Conservation (phyloP, 192 early-diverging fungal species). For the Coemansia sp. region DNA sequence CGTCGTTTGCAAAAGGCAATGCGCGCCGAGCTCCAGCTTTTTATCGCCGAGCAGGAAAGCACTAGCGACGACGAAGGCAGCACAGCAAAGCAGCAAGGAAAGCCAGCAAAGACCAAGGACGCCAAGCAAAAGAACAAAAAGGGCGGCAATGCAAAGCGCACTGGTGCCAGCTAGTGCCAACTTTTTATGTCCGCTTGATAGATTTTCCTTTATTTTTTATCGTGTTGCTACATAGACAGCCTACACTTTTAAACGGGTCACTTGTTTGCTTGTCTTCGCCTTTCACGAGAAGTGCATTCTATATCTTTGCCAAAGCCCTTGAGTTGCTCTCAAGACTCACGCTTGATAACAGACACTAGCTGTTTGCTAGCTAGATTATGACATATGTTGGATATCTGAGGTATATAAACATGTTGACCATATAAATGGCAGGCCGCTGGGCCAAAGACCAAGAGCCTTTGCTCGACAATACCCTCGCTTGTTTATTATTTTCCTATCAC, state of each 20-base stretch:
- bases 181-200: not conserved
- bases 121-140: not conserved
- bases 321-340: not conserved
- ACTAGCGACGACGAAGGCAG: not conserved
- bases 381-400: no score
- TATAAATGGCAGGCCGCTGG: not conserved
- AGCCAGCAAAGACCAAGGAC: constrained; percentile 3
- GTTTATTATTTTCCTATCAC: not conserved
- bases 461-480: not conserved
- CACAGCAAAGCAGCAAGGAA: not conserved
- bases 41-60: constrained; percentile 30
- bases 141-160: not conserved
- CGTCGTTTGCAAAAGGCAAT: constrained; percentile 12
- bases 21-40: constrained; percentile 26
- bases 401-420: not conserved
- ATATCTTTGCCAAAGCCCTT: not conserved
- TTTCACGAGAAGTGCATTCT: not conserved
- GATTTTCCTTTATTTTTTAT: not conserved
- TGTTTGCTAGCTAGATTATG: not conserved
- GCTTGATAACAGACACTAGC: not conserved
- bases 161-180: constrained; percentile 1
- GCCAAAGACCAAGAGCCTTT: not conserved
- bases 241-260: not conserved
- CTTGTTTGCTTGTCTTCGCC: not conserved
- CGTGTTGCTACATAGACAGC: not conserved